Conservation (phyloP, 192 early-diverging fungal species). For the Radiomyces spectabilis region DNA sequence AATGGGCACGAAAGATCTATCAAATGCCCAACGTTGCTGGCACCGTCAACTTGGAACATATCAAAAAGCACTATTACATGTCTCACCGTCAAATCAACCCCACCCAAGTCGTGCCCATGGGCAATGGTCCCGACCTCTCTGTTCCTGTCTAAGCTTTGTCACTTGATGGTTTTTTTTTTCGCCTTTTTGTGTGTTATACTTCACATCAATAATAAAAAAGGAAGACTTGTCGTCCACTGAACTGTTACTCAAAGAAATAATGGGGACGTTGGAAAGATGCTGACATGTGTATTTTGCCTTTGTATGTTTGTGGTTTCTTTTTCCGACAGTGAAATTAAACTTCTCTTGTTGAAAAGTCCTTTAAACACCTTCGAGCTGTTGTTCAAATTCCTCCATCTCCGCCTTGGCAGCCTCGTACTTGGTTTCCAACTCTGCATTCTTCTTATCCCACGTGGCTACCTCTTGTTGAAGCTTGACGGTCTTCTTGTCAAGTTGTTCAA, state of each 20-base stretch:
- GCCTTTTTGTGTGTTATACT: too few species aligned
- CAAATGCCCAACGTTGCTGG: constrained; percentile 70
- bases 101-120: constrained; percentile 66
- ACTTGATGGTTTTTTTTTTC: too few species aligned
- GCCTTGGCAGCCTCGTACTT: constrained; percentile 61
- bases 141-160: too few species aligned
- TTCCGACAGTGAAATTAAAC: too few species aligned
- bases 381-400: constrained; percentile 75
- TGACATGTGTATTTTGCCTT: too few species aligned
- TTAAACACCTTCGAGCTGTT: constrained; percentile 76
- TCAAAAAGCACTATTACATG: constrained; percentile 92
- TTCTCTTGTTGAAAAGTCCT: too few species aligned
- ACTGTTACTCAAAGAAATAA: too few species aligned
- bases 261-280: too few species aligned
- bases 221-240: too few species aligned
- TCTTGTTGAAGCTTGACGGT: constrained; percentile 76
- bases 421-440: constrained; percentile 60
- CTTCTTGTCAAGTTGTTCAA: constrained; percentile 83
- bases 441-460: constrained; percentile 59
- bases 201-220: too few species aligned
- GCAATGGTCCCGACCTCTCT: constrained; percentile 51
- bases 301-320: too few species aligned
- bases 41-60: constrained; percentile 93
- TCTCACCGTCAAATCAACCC: constrained; percentile 93
- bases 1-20: constrained; percentile 77